Conservation (phyloP, 2,329 filamentous ascomycete genomes). For the Lecanicillium sp. region DNA sequence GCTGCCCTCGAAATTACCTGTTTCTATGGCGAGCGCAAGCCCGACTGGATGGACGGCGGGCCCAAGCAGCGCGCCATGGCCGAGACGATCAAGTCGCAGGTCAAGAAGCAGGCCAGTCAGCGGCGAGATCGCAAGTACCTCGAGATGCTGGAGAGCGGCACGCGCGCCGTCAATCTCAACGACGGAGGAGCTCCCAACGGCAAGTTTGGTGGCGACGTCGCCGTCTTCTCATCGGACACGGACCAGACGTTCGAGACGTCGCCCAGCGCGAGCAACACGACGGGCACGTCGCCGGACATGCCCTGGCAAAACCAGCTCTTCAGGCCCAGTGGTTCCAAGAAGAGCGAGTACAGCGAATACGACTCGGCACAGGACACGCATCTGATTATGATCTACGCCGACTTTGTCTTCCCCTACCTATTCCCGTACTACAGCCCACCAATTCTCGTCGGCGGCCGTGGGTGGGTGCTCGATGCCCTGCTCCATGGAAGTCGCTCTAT, state of each 20-base stretch:
- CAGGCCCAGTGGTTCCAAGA: conserved; percentile 3
- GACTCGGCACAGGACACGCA: conserved; percentile 24
- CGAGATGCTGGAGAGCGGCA: conserved; percentile 34
- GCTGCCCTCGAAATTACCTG: conserved; percentile 50
- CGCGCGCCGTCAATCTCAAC: conserved; percentile 17
- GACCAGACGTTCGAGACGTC: conserved; percentile 8
- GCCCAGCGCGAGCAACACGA: conserved; percentile 6
- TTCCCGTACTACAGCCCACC: conserved; percentile 58
- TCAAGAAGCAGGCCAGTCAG: conserved; percentile 47
- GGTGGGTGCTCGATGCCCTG: conserved; percentile 54
- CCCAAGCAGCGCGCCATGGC: conserved; percentile 44
- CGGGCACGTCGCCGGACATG: conserved; percentile 24
- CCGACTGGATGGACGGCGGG: conserved; percentile 53
- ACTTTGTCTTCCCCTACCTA: conserved; percentile 56
- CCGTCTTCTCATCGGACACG: not conserved
- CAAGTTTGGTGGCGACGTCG: conserved; percentile 8
- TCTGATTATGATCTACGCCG: conserved; percentile 54
- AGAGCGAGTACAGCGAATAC: conserved; percentile 18
- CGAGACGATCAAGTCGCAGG: conserved; percentile 48
- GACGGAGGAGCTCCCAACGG: conserved; percentile 13
- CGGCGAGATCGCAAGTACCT: conserved; percentile 46
- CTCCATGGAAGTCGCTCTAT: conserved; percentile 48
- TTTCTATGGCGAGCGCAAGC: conserved; percentile 45
- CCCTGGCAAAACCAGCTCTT: conserved; percentile 29
- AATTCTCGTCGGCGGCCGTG: conserved; percentile 49